These are phyloP conservation scores for Dendrobium huoshanense DNA, from an alignment of 106 monocot species.

Conservation along the genomic window DNA sequence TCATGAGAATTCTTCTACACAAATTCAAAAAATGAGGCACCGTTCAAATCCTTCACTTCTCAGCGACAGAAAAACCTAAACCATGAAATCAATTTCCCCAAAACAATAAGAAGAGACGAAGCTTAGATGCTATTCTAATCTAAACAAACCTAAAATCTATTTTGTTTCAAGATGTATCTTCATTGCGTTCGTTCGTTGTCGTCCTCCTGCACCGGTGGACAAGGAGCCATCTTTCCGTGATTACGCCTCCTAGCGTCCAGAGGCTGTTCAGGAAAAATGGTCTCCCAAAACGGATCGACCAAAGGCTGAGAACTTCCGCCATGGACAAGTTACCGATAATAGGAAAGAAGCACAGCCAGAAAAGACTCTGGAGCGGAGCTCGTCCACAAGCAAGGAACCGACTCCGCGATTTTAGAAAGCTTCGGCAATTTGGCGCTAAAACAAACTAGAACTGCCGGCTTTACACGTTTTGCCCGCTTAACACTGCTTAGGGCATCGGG, in stretches of 20 bases:
- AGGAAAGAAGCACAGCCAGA: neutral
- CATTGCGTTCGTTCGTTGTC: neutral
- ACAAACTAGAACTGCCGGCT: too few relatives aligned
- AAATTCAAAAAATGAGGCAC: neutral
- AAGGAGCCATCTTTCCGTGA: neutral
- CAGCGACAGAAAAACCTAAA: neutral
- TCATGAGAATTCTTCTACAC: neutral
- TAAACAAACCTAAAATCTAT: neutral
- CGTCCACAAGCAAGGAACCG: neutral
- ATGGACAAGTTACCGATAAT: neutral
- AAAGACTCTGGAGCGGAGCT: neutral
- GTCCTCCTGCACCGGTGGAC: neutral
- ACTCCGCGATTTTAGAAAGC: slow-evolving; percentile 1
- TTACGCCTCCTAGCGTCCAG: neutral
- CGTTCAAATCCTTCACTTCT: neutral
- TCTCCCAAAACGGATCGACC: neutral
- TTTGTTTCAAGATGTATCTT: neutral
- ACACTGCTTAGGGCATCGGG: too few relatives aligned
- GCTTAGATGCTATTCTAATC: neutral
- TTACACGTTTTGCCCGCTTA: too few relatives aligned
- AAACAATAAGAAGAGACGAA: neutral
- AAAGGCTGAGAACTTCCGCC: neutral
- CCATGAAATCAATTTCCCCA: neutral
- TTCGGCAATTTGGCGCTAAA: neutral
- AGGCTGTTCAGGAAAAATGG: neutral